Evolutionary conservation across 768 basidiomycete species (phyloP).

Genomic region (Boletus rubescentipes): DNA sequence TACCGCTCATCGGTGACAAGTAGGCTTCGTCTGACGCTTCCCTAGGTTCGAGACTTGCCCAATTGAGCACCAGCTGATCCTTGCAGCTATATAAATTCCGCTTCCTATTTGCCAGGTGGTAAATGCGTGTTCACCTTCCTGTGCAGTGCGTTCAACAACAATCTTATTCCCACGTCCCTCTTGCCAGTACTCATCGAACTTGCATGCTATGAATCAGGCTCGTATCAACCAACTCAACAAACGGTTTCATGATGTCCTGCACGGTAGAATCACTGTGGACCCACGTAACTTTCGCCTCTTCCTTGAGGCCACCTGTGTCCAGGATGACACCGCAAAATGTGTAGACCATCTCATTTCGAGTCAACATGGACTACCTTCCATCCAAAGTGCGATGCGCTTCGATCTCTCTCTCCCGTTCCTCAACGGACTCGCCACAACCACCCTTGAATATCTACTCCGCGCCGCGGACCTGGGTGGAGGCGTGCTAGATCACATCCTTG

Average conservation of each 20-base stretch:
- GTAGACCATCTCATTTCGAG: constrained; percentile 38
- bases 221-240: constrained; percentile 32
- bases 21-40: not conserved
- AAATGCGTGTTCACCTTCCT: constrained; percentile 2
- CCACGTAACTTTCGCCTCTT: constrained; percentile 34
- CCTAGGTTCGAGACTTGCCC: not conserved
- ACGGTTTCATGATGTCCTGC: constrained; percentile 35
- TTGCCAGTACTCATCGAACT: not conserved
- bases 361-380: constrained; percentile 35
- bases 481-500: constrained; percentile 42
- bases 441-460: constrained; percentile 42
- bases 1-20: not conserved
- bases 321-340: constrained; percentile 40
- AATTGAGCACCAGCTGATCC: constrained; percentile 3
- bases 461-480: constrained; percentile 44
- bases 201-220: constrained; percentile 12
- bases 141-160: not conserved
- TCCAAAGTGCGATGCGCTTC: constrained; percentile 44
- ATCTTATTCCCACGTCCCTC: not conserved
- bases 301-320: constrained; percentile 45
- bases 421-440: constrained; percentile 38
- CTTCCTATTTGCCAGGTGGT: not conserved
- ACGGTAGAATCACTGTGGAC: constrained; percentile 29
- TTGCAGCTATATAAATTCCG: not conserved
- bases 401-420: constrained; percentile 42